phyloP scores from a whole-genome alignment of 169 alveolate genomes.

The Eimeria falciformis region DNA sequence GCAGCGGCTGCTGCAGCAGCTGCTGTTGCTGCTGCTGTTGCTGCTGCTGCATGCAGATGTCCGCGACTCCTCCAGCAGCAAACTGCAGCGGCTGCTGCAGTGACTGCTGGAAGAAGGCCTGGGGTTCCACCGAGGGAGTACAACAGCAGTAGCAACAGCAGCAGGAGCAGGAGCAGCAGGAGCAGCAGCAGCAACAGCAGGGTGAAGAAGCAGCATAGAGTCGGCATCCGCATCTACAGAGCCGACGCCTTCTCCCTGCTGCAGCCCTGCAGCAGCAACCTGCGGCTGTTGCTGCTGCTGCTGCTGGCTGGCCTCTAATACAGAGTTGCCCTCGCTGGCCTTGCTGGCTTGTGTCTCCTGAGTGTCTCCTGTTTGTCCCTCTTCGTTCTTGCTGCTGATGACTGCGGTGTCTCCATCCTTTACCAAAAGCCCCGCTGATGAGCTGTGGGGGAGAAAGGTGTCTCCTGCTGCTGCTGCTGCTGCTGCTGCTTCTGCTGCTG shows the following conservation, averaged over 20 bases:
- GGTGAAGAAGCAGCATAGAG: background rate
- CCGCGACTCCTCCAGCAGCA: background rate
- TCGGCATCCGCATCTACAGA: no score
- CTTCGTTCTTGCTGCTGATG: background rate
- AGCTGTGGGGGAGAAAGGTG: background rate
- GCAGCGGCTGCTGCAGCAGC: conserved; percentile 39
- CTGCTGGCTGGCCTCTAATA: background rate
- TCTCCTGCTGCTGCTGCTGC: background rate
- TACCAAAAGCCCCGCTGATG: background rate
- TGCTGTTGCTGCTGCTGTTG: conserved; percentile 1
- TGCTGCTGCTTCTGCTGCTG: conserved; percentile 41
- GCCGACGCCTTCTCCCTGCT: no score
- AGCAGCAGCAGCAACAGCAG: background rate
- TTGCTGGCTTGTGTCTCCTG: background rate
- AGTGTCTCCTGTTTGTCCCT: background rate
- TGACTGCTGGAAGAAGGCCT: background rate
- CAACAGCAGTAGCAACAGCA: conserved; percentile 11
- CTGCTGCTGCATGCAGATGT: background rate
- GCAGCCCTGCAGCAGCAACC: background rate
- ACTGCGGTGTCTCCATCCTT: background rate
- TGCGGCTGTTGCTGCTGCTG: background rate
- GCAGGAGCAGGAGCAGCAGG: background rate
- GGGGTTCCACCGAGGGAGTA: background rate
- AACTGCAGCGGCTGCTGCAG: conserved; percentile 19
- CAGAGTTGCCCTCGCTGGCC: background rate